phyloP scores from a whole-genome alignment of 768 basidiomycete genomes.

The Kwoniella botswanensis region DNA sequence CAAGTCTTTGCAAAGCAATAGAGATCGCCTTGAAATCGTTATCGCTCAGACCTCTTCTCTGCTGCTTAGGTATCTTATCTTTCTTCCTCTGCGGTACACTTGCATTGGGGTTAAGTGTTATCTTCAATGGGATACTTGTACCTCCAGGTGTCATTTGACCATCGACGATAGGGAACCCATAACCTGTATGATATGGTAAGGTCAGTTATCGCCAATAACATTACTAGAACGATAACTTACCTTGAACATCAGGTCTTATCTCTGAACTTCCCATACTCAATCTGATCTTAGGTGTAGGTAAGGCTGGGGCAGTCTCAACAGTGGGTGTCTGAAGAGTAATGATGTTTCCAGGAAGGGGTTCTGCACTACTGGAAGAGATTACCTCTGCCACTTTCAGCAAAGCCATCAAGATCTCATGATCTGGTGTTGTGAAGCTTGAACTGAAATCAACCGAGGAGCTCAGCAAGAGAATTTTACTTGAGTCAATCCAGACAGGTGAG shows the following conservation, averaged over 20 bases:
- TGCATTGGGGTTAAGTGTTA: slow-evolving; percentile 34
- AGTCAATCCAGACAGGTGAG: neutral
- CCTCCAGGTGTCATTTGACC: slow-evolving; percentile 6
- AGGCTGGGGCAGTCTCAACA: slow-evolving; percentile 61
- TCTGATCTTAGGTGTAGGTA: slow-evolving; percentile 65
- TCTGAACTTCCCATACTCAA: slow-evolving; percentile 57
- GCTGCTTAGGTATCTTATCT: slow-evolving; percentile 69
- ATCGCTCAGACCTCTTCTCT: slow-evolving; percentile 74
- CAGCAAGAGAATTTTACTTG: neutral
- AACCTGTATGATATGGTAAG: slow-evolving; percentile 13
- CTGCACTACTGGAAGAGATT: slow-evolving; percentile 78
- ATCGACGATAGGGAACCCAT: slow-evolving; percentile 32
- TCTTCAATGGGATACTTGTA: slow-evolving; percentile 29
- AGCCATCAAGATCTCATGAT: slow-evolving; percentile 89
- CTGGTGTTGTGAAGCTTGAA: slow-evolving; percentile 57
- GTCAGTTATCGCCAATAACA: neutral
- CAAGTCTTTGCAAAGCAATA: slow-evolving; percentile 74
- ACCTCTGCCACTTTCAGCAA: slow-evolving; percentile 89
- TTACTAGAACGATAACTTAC: neutral
- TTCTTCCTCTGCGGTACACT: slow-evolving; percentile 47
- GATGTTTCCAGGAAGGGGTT: slow-evolving; percentile 82
- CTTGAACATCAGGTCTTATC: slow-evolving; percentile 18
- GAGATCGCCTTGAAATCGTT: slow-evolving; percentile 77
- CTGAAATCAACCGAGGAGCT: slow-evolving; percentile 13
- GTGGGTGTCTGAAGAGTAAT: slow-evolving; percentile 79